These are phyloP conservation scores for Saxispiralis lemnorum DNA, from an alignment of 495 filamentous ascomycete genomes.

Conservation along the genomic window DNA sequence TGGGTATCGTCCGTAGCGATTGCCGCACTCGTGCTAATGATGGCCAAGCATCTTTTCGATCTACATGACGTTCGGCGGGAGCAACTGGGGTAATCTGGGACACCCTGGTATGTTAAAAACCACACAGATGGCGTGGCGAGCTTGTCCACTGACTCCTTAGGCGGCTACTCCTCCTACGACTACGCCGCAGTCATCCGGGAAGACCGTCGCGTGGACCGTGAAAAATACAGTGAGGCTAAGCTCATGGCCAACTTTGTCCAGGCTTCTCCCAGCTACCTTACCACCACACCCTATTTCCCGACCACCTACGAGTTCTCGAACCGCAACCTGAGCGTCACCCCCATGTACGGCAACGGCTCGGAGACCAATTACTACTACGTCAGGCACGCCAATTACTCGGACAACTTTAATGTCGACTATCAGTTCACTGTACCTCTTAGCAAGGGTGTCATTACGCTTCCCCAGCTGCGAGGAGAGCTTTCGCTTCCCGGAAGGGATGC, in stretches of 20 bases:
- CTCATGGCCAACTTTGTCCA: slow-evolving; percentile 54
- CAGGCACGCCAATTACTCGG: slow-evolving; percentile 41
- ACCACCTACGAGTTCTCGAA: slow-evolving; percentile 16
- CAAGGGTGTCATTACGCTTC: slow-evolving; percentile 41
- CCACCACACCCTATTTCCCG: slow-evolving; percentile 23
- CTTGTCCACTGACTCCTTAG: background rate
- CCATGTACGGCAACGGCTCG: slow-evolving; percentile 34
- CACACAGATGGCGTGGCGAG: no score
- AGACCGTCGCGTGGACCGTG: slow-evolving; percentile 44
- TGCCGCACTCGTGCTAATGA: no score
- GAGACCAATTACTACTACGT: slow-evolving; percentile 24
- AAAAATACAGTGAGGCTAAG: slow-evolving; percentile 68
- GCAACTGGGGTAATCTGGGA: slow-evolving; percentile 73
- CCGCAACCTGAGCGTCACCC: slow-evolving; percentile 38
- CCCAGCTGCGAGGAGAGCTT: slow-evolving; percentile 42
- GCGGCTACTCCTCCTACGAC: slow-evolving; percentile 51
- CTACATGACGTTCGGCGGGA: slow-evolving; percentile 37
- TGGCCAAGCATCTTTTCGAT: slow-evolving; percentile 13
- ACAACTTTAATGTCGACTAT: slow-evolving; percentile 38
- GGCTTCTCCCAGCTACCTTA: slow-evolving; percentile 46
- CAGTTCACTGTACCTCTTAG: slow-evolving; percentile 44
- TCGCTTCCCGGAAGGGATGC: slow-evolving; percentile 56
- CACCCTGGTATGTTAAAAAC: slow-evolving; percentile 39
- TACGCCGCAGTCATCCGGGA: slow-evolving; percentile 53
- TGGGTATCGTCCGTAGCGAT: no score